Evolutionary conservation across 257 asterid genomes (phyloP).

Genomic region (Oldenlandia corymbosa): DNA sequence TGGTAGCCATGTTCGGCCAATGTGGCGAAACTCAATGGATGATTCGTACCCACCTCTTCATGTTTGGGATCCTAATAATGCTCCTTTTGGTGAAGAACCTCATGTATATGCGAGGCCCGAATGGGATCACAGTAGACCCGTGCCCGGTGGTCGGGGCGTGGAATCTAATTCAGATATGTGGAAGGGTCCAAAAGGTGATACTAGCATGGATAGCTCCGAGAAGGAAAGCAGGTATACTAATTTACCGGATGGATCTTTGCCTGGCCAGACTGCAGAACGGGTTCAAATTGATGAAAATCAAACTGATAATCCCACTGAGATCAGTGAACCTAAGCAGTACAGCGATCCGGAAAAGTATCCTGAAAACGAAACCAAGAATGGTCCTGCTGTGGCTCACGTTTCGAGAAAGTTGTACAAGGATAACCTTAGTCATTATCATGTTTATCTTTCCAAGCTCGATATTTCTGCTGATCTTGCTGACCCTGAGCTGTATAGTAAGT

Average conservation of each 20-base stretch:
- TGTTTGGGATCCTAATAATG: slow-evolving; percentile 69
- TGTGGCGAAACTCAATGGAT: slow-evolving; percentile 75
- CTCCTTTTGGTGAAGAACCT: slow-evolving; percentile 72
- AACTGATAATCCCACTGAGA: slow-evolving; percentile 44
- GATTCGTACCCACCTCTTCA: slow-evolving; percentile 58
- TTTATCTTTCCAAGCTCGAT: slow-evolving; percentile 78
- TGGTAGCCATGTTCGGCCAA: slow-evolving; percentile 70
- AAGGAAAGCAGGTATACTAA: slow-evolving; percentile 47
- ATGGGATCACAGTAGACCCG: slow-evolving; percentile 65
- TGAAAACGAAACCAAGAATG: slow-evolving; percentile 30
- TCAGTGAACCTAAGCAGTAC: slow-evolving; percentile 32
- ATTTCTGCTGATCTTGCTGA: slow-evolving; percentile 79
- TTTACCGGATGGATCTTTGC: slow-evolving; percentile 43
- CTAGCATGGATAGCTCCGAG: slow-evolving; percentile 53
- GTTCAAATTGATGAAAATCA: slow-evolving; percentile 40
- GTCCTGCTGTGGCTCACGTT: slow-evolving; percentile 26
- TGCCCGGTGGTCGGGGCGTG: slow-evolving; percentile 50
- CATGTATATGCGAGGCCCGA: slow-evolving; percentile 74
- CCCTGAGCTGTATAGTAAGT: slow-evolving; percentile 56
- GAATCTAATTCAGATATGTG: slow-evolving; percentile 54
- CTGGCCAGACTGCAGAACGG: slow-evolving; percentile 39
- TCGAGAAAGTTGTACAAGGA: slow-evolving; percentile 39
- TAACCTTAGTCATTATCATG: slow-evolving; percentile 31
- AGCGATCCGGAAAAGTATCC: slow-evolving; percentile 35
- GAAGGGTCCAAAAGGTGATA: slow-evolving; percentile 59